These are phyloP conservation scores for Colletotrichum sp. DNA, from an alignment of 2,329 filamentous ascomycete genomes.

Conservation along the genomic window DNA sequence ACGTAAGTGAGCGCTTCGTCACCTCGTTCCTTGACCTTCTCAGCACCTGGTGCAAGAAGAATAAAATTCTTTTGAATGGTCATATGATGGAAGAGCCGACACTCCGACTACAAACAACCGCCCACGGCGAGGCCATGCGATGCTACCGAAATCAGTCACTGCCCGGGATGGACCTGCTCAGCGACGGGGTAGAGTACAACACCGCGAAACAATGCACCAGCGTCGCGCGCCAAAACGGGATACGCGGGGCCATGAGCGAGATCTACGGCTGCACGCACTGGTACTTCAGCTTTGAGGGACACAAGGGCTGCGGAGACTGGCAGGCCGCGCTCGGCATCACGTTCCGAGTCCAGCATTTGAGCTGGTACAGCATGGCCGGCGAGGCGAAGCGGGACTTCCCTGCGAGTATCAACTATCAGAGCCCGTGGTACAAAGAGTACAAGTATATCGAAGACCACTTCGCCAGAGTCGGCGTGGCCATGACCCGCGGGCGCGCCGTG, in stretches of 20 bases:
- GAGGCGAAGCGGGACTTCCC: conserved; percentile 37
- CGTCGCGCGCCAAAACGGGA: conserved; percentile 33
- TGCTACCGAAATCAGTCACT: conserved; percentile 34
- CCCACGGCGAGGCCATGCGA: conserved; percentile 37
- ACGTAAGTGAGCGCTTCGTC: conserved; percentile 35
- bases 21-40: conserved; percentile 34
- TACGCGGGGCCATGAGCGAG: conserved; percentile 31
- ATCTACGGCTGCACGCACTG: conserved; percentile 36
- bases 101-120: conserved; percentile 32
- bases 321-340: conserved; percentile 37
- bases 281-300: conserved; percentile 35
- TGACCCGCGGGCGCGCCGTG: conserved; percentile 33
- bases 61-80: conserved; percentile 30
- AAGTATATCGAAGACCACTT: conserved; percentile 35
- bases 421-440: conserved; percentile 37
- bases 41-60: conserved; percentile 30
- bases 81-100: conserved; percentile 39
- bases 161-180: conserved; percentile 35
- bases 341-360: conserved; percentile 34
- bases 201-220: conserved; percentile 35
- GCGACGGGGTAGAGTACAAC: conserved; percentile 34
- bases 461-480: conserved; percentile 31
- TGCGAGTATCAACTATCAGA: conserved; percentile 35
- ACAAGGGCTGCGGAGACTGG: conserved; percentile 38
- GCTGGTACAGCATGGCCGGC: conserved; percentile 36